Percentiles rank a stretch among this genome's conserved stretches.
These are phyloP conservation scores for Mortierella sp. DNA, from an alignment of 371 early-diverging fungal species.

Conservation along the genomic window DNA sequence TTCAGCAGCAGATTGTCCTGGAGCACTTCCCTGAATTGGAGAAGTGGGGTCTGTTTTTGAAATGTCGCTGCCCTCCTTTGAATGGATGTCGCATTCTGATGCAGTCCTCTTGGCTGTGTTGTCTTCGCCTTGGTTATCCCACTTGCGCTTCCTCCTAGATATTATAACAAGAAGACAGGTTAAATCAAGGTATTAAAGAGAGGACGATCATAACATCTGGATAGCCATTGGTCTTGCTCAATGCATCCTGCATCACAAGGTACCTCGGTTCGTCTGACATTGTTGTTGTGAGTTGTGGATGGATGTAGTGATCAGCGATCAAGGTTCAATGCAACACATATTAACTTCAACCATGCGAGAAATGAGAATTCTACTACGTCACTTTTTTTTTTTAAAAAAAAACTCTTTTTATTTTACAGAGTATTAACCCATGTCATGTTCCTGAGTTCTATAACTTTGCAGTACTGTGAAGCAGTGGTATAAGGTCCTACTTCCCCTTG, in stretches of 20 bases:
- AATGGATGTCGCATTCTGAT: conserved; percentile 9
- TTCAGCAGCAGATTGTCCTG: conserved; percentile 11
- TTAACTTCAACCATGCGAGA: not conserved
- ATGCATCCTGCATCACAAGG: not conserved
- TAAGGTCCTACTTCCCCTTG: conserved; percentile 19
- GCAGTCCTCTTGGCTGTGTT: conserved; percentile 30
- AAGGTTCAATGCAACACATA: not conserved
- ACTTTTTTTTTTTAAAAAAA: not conserved
- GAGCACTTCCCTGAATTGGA: conserved; percentile 10
- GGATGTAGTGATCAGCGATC: conserved; percentile 1
- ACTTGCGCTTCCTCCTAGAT: conserved; percentile 59
- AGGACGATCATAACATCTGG: not conserved
- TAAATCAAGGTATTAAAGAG: not conserved
- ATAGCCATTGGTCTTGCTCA: not conserved
- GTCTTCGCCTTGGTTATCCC: conserved; percentile 58
- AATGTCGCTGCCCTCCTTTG: conserved; percentile 5
- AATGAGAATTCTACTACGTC: not conserved
- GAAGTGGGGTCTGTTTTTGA: conserved; percentile 8
- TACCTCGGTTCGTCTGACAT: conserved; percentile 56
- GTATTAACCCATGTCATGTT: too few species aligned
- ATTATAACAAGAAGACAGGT: not conserved
- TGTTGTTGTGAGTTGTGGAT: not conserved
- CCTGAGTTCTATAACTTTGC: too few species aligned
- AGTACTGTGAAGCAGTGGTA: too few species aligned
- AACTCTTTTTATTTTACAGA: not conserved